Evolutionary conservation across 805 yeast species (phyloP).

Genomic region (Kodamaea laetipori): DNA sequence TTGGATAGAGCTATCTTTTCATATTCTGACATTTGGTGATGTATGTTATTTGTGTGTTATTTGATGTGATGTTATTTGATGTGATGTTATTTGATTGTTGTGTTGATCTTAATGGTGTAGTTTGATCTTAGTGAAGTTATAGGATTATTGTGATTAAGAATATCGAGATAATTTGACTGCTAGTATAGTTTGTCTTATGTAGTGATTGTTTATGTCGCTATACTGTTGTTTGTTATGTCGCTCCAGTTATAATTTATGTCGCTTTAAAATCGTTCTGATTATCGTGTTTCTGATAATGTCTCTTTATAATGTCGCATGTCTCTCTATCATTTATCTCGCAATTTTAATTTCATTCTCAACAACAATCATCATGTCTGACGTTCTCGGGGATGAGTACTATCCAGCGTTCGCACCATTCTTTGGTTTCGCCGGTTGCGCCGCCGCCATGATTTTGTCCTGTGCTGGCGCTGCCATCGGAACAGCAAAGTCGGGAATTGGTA

Average conservation of each 20-base stretch:
- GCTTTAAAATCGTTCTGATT: no score
- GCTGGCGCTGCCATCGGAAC: slow-evolving; percentile 99
- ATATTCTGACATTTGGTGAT: slow-evolving; percentile 19
- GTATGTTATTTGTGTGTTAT: neutral
- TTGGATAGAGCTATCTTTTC: slow-evolving; percentile 50
- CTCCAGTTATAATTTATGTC: no score
- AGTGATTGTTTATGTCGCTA: no score
- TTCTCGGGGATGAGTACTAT: slow-evolving; percentile 58
- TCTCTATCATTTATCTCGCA: neutral
- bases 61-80: no score
- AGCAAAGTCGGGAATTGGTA: slow-evolving; percentile 97
- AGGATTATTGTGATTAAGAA: no score
- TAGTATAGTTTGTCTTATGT: no score
- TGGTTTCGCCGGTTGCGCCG: slow-evolving; percentile 96
- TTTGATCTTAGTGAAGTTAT: no score
- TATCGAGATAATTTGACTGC: no score
- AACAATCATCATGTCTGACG: slow-evolving; percentile 9
- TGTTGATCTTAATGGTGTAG: no score
- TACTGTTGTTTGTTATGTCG: no score
- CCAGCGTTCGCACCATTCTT: slow-evolving; percentile 96
- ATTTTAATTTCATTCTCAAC: slow-evolving; percentile 2
- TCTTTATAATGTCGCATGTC: neutral
- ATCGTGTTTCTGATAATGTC: no score
- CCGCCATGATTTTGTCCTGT: slow-evolving; percentile 87
- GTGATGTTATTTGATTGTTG: no score